Evolutionary conservation across 148 eudicot genomes (phyloP).

Genomic region (Vaccinium corymbosum): DNA sequence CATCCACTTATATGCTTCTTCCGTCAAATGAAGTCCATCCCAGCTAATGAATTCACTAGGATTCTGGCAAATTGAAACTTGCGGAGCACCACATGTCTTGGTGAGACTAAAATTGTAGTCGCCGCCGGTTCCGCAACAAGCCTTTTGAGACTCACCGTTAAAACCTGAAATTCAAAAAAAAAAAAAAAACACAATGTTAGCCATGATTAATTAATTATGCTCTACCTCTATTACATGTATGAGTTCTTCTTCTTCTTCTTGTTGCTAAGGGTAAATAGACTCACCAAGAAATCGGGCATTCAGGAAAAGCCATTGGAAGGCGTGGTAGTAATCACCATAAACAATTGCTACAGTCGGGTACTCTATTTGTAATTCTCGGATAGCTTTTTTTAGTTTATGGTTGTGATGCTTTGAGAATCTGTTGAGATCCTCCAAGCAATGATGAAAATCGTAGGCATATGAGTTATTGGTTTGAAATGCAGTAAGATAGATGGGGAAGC

Average conservation of each 20-base stretch:
- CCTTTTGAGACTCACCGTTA: background rate
- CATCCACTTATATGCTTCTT: no score
- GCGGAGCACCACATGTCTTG: background rate
- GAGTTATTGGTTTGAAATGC: background rate
- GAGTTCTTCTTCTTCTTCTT: background rate
- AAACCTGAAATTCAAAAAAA: background rate
- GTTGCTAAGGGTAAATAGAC: background rate
- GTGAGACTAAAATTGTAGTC: background rate
- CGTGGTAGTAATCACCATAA: background rate
- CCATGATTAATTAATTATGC: background rate
- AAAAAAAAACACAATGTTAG: background rate
- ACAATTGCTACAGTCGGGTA: background rate
- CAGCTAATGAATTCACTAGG: background rate
- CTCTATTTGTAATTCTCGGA: background rate
- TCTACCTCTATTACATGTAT: no score
- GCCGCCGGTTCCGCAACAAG: background rate
- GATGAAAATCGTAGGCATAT: background rate
- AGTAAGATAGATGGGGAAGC: background rate
- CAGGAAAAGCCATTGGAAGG: constrained; percentile 4
- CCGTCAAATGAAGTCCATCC: background rate
- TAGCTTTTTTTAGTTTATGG: background rate
- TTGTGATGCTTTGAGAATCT: background rate
- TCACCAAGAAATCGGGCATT: background rate
- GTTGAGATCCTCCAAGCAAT: background rate
- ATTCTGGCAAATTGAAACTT: background rate